Evolutionary conservation across 2,329 filamentous ascomycete species (phyloP), one percentile per base, ranked within the genome.

Genomic region (Colletotrichum noveboracense): DNA sequence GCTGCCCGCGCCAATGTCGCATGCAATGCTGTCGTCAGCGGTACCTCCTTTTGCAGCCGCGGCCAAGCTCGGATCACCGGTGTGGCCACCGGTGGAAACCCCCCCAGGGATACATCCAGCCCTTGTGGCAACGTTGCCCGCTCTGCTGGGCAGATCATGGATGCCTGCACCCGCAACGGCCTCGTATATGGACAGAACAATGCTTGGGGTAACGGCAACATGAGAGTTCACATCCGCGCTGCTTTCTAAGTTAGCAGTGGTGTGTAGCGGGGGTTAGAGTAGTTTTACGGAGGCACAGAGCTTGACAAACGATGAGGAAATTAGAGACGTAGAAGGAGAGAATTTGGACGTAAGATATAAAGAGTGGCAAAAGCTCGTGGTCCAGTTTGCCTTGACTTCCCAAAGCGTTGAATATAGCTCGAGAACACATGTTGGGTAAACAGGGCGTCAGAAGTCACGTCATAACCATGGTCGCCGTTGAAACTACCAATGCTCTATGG

Each of bases 21-120:
- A 36, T 74, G 71, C 58, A 70, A 21, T 12, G 71, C 71, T 8
- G 56, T 32, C n/a, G 71, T 74, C 56, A 70, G 66, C 66, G 71
- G 52, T 24, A 74, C 71, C 12, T 24, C 56, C 36, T 74, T 74
- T 55, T 74, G 71, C 71, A 52, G 30, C 3, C 71, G 71, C 16
- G 71, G 71, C 14, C 71, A 70, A 36, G 71, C 71, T 38, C 71
- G 62, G 43, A 74, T 74, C 26, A 64, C 66, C 14, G 71, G 71
- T 13, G 66, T 74, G 18, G 56, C 66, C 13, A 13, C 6, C 24
- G 71, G 71, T 7, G 36, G 36, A 24, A 74, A 74, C 71, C 66
- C 71, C 10, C 71, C 71, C 4, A 55, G 28, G 30, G 66, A 70
- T 36, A 74, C 56, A 1, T 70, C 71, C 12, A 74, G 66, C 24